Evolutionary conservation across 2,329 filamentous ascomycete genomes (phyloP), one percentile per base, ranked within the genome.

Genomic region (Zymoseptoria tritici): DNA sequence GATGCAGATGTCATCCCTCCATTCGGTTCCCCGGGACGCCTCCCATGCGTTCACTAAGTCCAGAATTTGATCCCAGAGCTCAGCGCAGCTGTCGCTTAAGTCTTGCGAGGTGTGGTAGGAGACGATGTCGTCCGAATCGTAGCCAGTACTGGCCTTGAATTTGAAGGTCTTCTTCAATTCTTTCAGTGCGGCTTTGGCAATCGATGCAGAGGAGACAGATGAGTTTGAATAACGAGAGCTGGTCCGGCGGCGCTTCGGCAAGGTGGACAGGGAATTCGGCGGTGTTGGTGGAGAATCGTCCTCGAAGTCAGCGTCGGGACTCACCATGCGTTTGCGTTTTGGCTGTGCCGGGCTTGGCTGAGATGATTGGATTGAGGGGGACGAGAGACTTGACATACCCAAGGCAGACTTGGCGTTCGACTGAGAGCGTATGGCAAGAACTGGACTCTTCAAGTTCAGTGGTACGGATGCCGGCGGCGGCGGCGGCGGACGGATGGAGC

Each of bases 21-120:
- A 69, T 9, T 59, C 55, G 16, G 62, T 56, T n/a, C 66, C 68
- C 22, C 60, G 63, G 0, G 42, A 29, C 24, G 62, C 59, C 54
- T 67, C 67, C 68, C 68, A 70, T 3, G 49, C 9, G 11, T 66
- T 61, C 11, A 57, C 46, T 9, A 64, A 54, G 16, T 56, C 50
- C 16, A 59, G 31, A 49, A 69, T 62, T 2, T 52, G 56, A 24
- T 67, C 65, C 65, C 67, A 68, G 16, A 68, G 59, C 29, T 67
- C 64, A 16, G 50, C 58, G 11, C 55, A 57, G 13, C 57, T 59
- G 26, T 60, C 56, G 22, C 51, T 56, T 9, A 66, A 59, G 16
- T 62, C 57, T 20, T 61, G 31, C 8, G 52, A 59, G 26, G 59
- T 55, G 46, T 64, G 64, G 9, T 58, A 55, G 8, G 53, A 52